Evolutionary conservation across 805 yeast species (phyloP), one percentile per base, ranked within the genome.

Genomic region (Sugiyamaella valdiviana): DNA sequence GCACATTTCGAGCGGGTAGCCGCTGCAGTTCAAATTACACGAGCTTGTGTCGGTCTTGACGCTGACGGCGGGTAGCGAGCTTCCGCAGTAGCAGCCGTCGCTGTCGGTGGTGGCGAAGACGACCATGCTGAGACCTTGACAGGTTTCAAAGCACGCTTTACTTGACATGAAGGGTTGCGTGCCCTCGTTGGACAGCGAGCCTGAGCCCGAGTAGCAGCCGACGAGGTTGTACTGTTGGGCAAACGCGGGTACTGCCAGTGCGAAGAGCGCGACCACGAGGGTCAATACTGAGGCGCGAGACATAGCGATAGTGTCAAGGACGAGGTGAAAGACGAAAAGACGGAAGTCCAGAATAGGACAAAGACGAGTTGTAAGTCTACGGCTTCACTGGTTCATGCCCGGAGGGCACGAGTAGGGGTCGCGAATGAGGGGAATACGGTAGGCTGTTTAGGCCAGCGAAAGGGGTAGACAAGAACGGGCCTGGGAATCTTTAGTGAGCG

Each of bases 61-160:
- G 6, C 64, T 47, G 2, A 79, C 72, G 2, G 71, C 59, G 7
- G 76, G 69, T 1, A 64, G 49, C 1, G 67, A 52, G 57, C 74
- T 67, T 22, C 91, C 91, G 64, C 95, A 85, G 59, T 75, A 83
- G 63, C 95, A 85, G 16, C 64, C 63, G 21, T 70, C 58, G 6
- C 88, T 86, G 44, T 72, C 64, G 32, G 39, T 23, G 14, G 48
- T 43, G 2, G 83, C 89, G 38, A 75, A 75, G 16, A 73, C 70
- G 17, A 69, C 65, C 58, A 65, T 68, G 6, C 75, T 74, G 46
- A 60, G 48, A n/a, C 54, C 60, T 4, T 65, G 56, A 65, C 96
- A 83, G 3, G 24, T 41, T 5, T 6, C 10, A 50, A 71, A 68
- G 63, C 93, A 83, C 59, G 77, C 68, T 6, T 75, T 69, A 15